Evolutionary conservation across 1,284 basidiomycete species (phyloP), one percentile per base, ranked within the genome.

Genomic region (Farysia itapuensis): DNA sequence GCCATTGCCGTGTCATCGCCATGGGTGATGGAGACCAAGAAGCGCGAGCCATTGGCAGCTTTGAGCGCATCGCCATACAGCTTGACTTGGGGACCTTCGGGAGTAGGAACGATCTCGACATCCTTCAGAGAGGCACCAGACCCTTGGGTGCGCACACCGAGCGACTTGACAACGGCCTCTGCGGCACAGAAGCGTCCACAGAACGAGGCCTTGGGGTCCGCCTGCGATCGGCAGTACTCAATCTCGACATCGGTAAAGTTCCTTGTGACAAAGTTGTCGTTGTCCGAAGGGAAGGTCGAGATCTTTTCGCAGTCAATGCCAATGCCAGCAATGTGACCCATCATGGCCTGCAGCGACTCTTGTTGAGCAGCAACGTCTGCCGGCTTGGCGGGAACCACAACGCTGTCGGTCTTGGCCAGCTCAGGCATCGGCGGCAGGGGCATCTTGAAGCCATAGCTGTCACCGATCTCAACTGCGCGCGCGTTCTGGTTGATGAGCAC

Each of bases 101-200:
- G 49, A 21, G 77, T 84, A 31, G 88, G 85, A 52, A 94, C 80
- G 67, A 98, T 94, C 79, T 97, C 95, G 64, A 98, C 96, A 60
- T 97, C 93, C 79, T 89, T 90, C 87, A 98, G 87, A 20, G 88
- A 82, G 14, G 94, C 91, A 13, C 84, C 89, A 5, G 92, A 90
- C 31, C 95, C 95, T 79, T 92, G 89, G 5, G 89, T 92, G 16
- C 85, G 81, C 30, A 93, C 87, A 24, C 89, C 88, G 13, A 98
- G 83, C n/a, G 91, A 89, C 81, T 98, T 98, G 86, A 98, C 96
- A 40, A 93, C 88, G 11, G 93, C 94, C 78, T 98, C 95, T 79
- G 97, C 98, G 37, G 91, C 93, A 35, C 86, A 89, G 92, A 95
- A 98, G 60, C 93, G 88, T 39, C 89, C 93, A 28, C 93, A 92